Percentiles rank a stretch among this genome's conserved stretches.
Conservation (phyloP, 768 basidiomycete species). For the Suillus subalutaceus region DNA sequence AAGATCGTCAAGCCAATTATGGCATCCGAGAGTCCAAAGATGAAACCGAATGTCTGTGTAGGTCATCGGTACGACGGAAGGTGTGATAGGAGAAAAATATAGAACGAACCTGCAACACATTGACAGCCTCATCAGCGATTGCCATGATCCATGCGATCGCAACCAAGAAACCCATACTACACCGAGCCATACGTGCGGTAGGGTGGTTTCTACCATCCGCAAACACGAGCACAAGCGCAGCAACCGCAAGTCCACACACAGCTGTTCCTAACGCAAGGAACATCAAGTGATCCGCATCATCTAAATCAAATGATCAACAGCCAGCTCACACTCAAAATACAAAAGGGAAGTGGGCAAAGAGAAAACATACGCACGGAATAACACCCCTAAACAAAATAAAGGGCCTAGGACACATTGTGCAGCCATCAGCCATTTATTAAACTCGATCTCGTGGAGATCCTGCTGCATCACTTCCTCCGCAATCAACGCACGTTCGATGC, state of each 20-base stretch:
- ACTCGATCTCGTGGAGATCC: slow-evolving; percentile 63
- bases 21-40: slow-evolving; percentile 95
- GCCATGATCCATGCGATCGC: slow-evolving; percentile 98
- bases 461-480: slow-evolving; percentile 77
- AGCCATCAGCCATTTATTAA: slow-evolving; percentile 85
- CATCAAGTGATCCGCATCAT: slow-evolving; percentile 43
- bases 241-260: slow-evolving; percentile 56
- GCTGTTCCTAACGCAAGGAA: slow-evolving; percentile 60
- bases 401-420: slow-evolving; percentile 85
- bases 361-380: slow-evolving; percentile 65
- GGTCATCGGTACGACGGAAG: slow-evolving; percentile 11
- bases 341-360: slow-evolving; percentile 5
- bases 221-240: slow-evolving; percentile 59
- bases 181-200: slow-evolving; percentile 67
- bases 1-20: slow-evolving; percentile 97
- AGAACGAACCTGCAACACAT: slow-evolving; percentile 74
- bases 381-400: slow-evolving; percentile 68
- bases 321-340: not conserved
- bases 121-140: slow-evolving; percentile 94
- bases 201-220: slow-evolving; percentile 60
- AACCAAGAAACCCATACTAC: slow-evolving; percentile 89
- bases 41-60: slow-evolving; percentile 82
- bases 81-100: not conserved
- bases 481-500: slow-evolving; percentile 64
- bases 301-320: slow-evolving; percentile 34